Conservation (phyloP, 2,329 filamentous ascomycete species). For the Exophiala xenobiotica region DNA sequence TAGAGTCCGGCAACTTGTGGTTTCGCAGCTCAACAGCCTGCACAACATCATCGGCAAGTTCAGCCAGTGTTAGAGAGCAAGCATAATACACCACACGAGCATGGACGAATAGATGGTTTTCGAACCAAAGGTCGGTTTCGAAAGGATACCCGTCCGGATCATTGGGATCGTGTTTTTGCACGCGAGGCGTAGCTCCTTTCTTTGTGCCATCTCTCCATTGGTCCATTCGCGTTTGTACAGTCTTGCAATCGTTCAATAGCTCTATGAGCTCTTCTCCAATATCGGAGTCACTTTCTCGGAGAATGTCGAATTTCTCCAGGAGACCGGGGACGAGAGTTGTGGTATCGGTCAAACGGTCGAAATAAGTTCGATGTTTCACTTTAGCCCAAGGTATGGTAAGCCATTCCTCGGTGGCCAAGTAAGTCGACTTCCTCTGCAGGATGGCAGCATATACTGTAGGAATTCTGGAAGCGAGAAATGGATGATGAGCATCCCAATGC, state of each 20-base stretch:
- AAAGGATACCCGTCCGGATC: conserved; percentile 25
- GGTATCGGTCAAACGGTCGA: conserved; percentile 38
- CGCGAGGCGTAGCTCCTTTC: conserved; percentile 13
- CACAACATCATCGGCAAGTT: conserved; percentile 20
- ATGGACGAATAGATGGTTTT: conserved; percentile 28
- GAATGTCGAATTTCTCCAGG: conserved; percentile 34
- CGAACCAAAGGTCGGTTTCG: conserved; percentile 23
- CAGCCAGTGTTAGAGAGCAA: conserved; percentile 20
- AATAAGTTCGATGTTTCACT: conserved; percentile 34
- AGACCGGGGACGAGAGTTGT: conserved; percentile 35
- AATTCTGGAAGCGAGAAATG: conserved; percentile 24
- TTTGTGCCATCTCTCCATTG: conserved; percentile 25
- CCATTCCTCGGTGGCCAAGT: conserved; percentile 36
- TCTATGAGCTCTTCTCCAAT: conserved; percentile 6
- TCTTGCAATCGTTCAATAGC: conserved; percentile 15
- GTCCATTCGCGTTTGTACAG: conserved; percentile 18
- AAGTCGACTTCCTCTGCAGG: conserved; percentile 32
- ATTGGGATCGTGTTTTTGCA: conserved; percentile 16
- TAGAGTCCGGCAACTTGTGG: conserved; percentile 6
- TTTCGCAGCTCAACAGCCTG: conserved; percentile 11
- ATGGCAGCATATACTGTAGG: conserved; percentile 27
- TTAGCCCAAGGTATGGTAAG: conserved; percentile 38
- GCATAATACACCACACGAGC: conserved; percentile 26
- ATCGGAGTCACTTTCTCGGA: conserved; percentile 15
- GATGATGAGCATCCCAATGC: conserved; percentile 22